Base-by-base conservation (phyloP, 2,329 filamentous ascomycete genomes). In the Phyllachora maydis region DNA sequence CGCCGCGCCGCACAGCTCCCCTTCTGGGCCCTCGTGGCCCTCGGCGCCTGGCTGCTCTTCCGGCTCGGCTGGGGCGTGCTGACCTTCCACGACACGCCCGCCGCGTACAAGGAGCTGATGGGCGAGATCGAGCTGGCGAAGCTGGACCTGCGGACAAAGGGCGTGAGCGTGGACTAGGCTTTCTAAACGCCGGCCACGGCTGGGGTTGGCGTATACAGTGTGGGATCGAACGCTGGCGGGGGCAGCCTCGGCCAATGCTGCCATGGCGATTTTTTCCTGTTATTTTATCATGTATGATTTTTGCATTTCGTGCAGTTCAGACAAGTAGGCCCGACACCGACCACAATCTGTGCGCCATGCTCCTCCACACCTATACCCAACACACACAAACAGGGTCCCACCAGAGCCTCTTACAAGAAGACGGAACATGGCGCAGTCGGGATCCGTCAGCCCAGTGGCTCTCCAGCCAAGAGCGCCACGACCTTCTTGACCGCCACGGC, bases 71-170 rank as follows among this genome's bases (percentile, higher is more conserved):
- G 70, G 56, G 88, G 88, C 33, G 78, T 98, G 38, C 61, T 92
- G 45, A 92, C 81, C 27, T 98, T 98, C 64, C 88, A 92, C 58
- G 83, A 95, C 50, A 81, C 90, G 23, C 83, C 85, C 26, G 65
- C 79, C 31, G 88, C 88, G 24, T 76, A 95, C 51, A 67, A 72
- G 45, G 83, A 93, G 52, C 56, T 98, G 38, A 81, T 88, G 62
- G 58, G 54, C 38, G 77, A 95, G 53, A 88, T 90, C 42, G 63
- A 79, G 32, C 36, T 70, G 47, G 79, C 79, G 32, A 73, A 75
- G 54, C 54, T 52, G 30, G 79, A 90, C 37, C 52, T 90, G 45
- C 65, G 65, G 42, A 57, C 57, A 28, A 65, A 74, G 45, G 79
- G 79, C 6, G 77, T 90, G 19, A 68, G 75, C 35, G 72, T 85